A percentile compares a stretch with the other conserved stretches of the same genome.
Conservation (phyloP, 139 green algal genomes). For the Marvania coccoides region DNA sequence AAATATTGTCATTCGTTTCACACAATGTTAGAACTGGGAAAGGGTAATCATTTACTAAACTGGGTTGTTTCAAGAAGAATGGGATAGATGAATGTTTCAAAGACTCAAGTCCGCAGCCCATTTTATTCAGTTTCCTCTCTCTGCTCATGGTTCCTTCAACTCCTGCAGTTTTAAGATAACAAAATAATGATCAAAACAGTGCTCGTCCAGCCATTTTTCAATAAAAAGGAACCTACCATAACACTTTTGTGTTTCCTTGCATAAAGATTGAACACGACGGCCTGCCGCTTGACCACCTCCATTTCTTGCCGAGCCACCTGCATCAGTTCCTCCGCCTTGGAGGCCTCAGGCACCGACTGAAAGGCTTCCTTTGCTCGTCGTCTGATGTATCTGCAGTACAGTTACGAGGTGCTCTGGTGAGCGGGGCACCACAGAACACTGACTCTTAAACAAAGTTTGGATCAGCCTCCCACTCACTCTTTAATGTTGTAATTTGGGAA, state of each 20-base stretch:
- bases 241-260: slow-evolving; percentile 54
- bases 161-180: too few species aligned
- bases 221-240: slow-evolving; percentile 34
- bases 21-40: too few species aligned
- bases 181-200: too few species aligned
- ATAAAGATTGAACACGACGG: slow-evolving; percentile 60
- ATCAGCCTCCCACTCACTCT: slow-evolving; percentile 34
- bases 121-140: too few species aligned
- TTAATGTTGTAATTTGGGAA: slow-evolving; percentile 72
- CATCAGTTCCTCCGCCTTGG: slow-evolving; percentile 16
- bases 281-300: slow-evolving; percentile 51
- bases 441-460: not conserved
- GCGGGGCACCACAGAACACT: not conserved
- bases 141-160: too few species aligned
- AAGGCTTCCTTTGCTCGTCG: slow-evolving; percentile 47
- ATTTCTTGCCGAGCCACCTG: slow-evolving; percentile 37
- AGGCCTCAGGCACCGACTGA: slow-evolving; percentile 9
- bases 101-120: too few species aligned
- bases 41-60: too few species aligned
- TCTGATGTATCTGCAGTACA: slow-evolving; percentile 51
- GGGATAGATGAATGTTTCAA: too few species aligned
- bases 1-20: too few species aligned
- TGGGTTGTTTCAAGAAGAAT: too few species aligned
- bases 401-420: not conserved
- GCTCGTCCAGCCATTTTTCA: not conserved